Conservation (phyloP, 306 rosid species). For the Prunus mongolica region DNA sequence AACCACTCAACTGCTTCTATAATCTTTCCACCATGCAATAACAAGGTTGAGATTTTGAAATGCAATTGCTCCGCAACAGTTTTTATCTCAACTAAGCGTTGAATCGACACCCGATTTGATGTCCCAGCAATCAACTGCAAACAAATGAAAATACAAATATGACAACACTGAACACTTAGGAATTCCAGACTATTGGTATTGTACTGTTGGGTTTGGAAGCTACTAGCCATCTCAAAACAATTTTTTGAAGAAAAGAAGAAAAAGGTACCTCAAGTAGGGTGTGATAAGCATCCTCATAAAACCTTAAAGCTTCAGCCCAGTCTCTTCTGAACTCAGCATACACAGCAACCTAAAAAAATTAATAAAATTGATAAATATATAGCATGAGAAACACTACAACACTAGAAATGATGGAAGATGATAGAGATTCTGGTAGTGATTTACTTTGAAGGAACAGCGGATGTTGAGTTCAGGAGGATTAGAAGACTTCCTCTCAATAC, state of each 20-base stretch:
- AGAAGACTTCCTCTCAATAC: slow-evolving; percentile 73
- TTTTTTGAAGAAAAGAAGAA: neutral
- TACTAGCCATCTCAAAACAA: neutral
- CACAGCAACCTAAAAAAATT: slow-evolving; percentile 80
- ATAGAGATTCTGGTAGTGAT: neutral
- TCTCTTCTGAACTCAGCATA: slow-evolving; percentile 93
- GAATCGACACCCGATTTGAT: slow-evolving; percentile 69
- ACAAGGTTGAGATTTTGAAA: slow-evolving; percentile 80
- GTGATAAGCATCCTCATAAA: slow-evolving; percentile 92
- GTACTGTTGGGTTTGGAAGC: neutral
- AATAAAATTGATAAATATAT: slow-evolving; percentile 35
- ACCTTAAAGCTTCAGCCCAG: slow-evolving; percentile 86
- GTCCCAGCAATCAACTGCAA: slow-evolving; percentile 68
- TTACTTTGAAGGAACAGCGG: slow-evolving; percentile 90
- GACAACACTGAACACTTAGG: neutral
- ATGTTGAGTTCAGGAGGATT: slow-evolving; percentile 56
- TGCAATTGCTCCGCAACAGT: slow-evolving; percentile 75
- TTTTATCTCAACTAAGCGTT: slow-evolving; percentile 86
- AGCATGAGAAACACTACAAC: slow-evolving; percentile 24
- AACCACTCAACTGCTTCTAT: slow-evolving; percentile 82
- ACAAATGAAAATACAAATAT: slow-evolving; percentile 21
- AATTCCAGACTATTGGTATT: neutral
- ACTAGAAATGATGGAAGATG: neutral
- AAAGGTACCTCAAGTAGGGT: slow-evolving; percentile 70
- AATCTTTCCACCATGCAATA: slow-evolving; percentile 93